Base-by-base conservation (phyloP, 164 flowering plant species). In the Litsea cubeba region DNA sequence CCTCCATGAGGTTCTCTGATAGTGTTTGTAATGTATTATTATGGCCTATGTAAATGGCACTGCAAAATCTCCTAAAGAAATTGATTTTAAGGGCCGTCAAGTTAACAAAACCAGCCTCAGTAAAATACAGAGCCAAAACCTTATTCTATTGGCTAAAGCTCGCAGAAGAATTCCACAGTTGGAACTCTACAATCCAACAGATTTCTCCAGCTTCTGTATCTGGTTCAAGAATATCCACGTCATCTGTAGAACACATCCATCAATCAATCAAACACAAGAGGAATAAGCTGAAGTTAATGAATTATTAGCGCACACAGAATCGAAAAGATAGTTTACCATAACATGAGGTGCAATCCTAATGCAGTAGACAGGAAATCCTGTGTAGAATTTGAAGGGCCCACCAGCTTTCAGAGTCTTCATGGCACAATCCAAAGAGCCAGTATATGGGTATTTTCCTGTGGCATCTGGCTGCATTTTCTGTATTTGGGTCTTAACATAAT, bases 151-250 rank as follows among this genome's bases (percentile, higher is more conserved):
- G 46, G 76, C 24, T 28, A 49, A 68, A 73, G 67, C 62, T 69
- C 51, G 76, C 23, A 17, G 71, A 68, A 71, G 26, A 68, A 68
- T 68, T 71, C 50, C 60, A 20, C 3, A 12, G 58, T 1, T 14
- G 24, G 72, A 32, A 69, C 70, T 74, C 87, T 87, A 93, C 79
- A 90, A 82, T 18, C 97, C 98, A 24, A 73, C 32, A 2, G 73
- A 51, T 64, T 83, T 84, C 87, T 95, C 85, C 66, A 88, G 22
- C 86, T 93, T 95, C 78, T 89, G 89, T 74, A 95, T 88, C 86
- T 95, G 95, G 88, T 91, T 90, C 77, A 95, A 86, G 92, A 91
- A 95, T 75, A 93, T 95, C 98, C 97, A 90, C 26, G 98, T 95
- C 97, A 95, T 83, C 98, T 93, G 97, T 83, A 85, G n/a, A 73